These are phyloP conservation scores for Volvox africanus DNA, from an alignment of 139 green algal genomes.

Conservation along the genomic window DNA sequence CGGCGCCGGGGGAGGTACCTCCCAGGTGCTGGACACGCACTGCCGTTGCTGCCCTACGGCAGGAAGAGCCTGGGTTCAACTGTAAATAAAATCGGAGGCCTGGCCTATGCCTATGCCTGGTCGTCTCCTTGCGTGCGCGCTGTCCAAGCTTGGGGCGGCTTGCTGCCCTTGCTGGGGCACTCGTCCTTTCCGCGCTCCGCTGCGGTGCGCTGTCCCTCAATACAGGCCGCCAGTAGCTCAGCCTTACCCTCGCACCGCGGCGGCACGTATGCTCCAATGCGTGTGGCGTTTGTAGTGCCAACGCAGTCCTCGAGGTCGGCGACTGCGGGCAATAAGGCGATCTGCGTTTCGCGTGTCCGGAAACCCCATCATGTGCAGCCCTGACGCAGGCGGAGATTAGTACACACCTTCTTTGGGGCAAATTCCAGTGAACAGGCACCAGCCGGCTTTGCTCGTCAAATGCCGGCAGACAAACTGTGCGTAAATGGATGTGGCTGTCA, in stretches of 20 bases:
- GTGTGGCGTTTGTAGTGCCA: conserved; percentile 54
- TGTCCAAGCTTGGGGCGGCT: not conserved
- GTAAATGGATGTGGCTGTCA: not conserved
- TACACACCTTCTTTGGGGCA: conserved; percentile 62
- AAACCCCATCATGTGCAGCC: too few species aligned
- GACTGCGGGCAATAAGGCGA: conserved; percentile 43
- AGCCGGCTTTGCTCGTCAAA: conserved; percentile 56
- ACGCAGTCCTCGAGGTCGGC: conserved; percentile 66
- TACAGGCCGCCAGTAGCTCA: conserved; percentile 60
- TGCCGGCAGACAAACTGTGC: conserved; percentile 58
- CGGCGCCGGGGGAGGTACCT: too few species aligned
- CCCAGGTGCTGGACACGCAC: too few species aligned
- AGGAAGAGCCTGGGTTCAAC: too few species aligned
- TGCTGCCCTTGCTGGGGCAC: conserved; percentile 45
- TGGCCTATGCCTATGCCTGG: not conserved
- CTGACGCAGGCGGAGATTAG: not conserved
- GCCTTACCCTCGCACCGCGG: conserved; percentile 47
- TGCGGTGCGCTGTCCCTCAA: conserved; percentile 40
- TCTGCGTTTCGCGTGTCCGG: too few species aligned
- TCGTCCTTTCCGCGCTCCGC: conserved; percentile 36
- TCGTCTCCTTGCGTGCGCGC: not conserved
- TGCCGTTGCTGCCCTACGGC: too few species aligned
- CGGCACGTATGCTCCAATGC: conserved; percentile 8
- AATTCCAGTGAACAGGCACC: conserved; percentile 63
- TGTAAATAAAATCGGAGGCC: too few species aligned